Conservation (phyloP, 1,284 basidiomycete species). For the Pseudozyma tsukubaensis region DNA sequence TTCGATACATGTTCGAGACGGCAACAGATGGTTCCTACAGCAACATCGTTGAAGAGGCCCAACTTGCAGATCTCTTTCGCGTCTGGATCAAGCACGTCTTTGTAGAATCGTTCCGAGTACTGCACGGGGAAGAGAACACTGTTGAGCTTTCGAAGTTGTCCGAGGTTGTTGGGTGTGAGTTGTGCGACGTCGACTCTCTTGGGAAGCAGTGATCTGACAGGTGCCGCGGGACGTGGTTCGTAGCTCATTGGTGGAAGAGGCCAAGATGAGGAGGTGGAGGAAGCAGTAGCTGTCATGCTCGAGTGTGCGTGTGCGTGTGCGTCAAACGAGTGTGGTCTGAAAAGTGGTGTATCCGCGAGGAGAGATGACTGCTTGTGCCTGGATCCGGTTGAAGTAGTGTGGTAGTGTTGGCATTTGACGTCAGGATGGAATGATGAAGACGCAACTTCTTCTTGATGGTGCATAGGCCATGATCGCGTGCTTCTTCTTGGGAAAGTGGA, state of each 20-base stretch:
- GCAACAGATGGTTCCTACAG: slow-evolving; percentile 69
- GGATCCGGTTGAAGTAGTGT: no score
- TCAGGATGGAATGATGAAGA: no score
- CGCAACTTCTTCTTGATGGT: slow-evolving; percentile 2
- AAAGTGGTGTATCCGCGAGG: background rate
- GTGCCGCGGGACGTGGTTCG: slow-evolving; percentile 44
- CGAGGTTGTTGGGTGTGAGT: slow-evolving; percentile 66
- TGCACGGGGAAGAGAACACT: slow-evolving; percentile 63
- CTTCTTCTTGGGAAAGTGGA: background rate
- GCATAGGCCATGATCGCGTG: slow-evolving; percentile 3
- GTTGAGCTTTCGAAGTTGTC: slow-evolving; percentile 66
- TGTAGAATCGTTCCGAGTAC: slow-evolving; percentile 65
- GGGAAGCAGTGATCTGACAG: slow-evolving; percentile 38
- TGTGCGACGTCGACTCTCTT: slow-evolving; percentile 54
- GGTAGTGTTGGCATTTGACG: background rate
- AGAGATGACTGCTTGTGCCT: background rate
- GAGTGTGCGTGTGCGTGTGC: background rate
- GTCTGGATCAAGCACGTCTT: slow-evolving; percentile 58
- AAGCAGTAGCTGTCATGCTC: slow-evolving; percentile 21
- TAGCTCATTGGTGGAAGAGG: slow-evolving; percentile 53
- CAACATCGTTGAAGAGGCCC: slow-evolving; percentile 70
- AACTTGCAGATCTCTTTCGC: slow-evolving; percentile 60
- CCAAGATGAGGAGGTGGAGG: slow-evolving; percentile 30
- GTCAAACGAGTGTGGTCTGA: background rate
- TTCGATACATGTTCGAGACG: slow-evolving; percentile 62